Evolutionary conservation across 75 land plant genomes (phyloP).

Genomic region (Cunninghamia lanceolata): DNA sequence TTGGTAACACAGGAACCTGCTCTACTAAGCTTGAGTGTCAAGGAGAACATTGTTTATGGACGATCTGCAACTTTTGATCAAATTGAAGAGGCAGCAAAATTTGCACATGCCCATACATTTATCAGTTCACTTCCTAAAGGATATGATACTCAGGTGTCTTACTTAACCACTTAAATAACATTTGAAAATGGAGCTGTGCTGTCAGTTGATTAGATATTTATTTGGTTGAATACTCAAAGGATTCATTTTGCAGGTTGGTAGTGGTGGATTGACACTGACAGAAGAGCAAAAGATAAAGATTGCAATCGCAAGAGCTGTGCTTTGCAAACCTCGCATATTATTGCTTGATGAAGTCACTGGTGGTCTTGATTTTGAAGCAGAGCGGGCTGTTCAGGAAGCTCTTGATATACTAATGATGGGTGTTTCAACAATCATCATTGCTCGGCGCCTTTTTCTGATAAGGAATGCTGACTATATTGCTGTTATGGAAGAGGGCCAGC

Average conservation of each 20-base stretch:
- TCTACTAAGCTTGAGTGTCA: conserved; percentile 77
- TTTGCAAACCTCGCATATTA: conserved; percentile 92
- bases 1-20: conserved; percentile 99
- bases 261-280: conserved; percentile 65
- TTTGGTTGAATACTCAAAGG: not conserved
- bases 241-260: conserved; percentile 67
- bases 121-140: conserved; percentile 92
- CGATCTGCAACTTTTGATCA: conserved; percentile 82
- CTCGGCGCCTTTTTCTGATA: conserved; percentile 88
- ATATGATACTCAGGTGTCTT: conserved; percentile 85
- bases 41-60: conserved; percentile 97
- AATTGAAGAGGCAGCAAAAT: conserved; percentile 99
- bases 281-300: conserved; percentile 97
- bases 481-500: conserved; percentile 98
- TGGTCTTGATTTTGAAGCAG: conserved; percentile 96
- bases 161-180: not conserved
- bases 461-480: conserved; percentile 98
- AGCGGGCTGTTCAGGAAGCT: conserved; percentile 91
- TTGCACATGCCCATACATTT: conserved; percentile 99
- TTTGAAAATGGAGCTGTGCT: not conserved
- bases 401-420: conserved; percentile 94
- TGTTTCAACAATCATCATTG: conserved; percentile 89
- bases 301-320: conserved; percentile 96
- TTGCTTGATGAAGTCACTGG: conserved; percentile 98
- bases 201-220: not conserved